A percentile compares a stretch with the other conserved stretches of the same genome.
These are phyloP conservation scores for Pulveroboletus ravenelii DNA, from an alignment of 768 basidiomycete species.

Conservation along the genomic window DNA sequence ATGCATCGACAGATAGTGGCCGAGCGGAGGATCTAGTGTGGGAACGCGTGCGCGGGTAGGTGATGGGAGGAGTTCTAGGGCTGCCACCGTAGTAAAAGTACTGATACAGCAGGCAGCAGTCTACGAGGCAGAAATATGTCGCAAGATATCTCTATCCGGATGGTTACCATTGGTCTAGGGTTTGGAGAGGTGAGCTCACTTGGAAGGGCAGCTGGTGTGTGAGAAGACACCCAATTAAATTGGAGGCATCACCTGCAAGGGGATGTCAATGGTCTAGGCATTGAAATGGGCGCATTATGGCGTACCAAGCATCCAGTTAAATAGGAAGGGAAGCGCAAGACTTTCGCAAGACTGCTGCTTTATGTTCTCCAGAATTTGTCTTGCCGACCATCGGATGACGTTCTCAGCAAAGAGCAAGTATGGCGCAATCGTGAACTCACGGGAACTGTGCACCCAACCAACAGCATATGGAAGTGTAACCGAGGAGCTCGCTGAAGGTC, in stretches of 20 bases:
- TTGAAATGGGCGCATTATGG: constrained; percentile 11
- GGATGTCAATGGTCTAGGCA: constrained; percentile 2
- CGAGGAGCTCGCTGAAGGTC: constrained; percentile 57
- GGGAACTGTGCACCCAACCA: constrained; percentile 90
- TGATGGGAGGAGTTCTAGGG: constrained; percentile 31
- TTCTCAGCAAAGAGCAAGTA: not conserved
- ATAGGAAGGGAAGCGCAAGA: constrained; percentile 87
- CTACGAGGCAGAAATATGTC: constrained; percentile 83
- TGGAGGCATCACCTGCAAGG: constrained; percentile 79
- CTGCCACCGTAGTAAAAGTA: constrained; percentile 69
- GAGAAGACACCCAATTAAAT: constrained; percentile 85
- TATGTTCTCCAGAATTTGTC: constrained; percentile 81
- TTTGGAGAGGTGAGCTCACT: constrained; percentile 39
- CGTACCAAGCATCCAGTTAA: constrained; percentile 89
- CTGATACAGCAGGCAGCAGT: constrained; percentile 69
- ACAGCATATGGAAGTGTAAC: constrained; percentile 66
- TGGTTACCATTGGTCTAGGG: constrained; percentile 4
- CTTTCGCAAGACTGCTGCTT: constrained; percentile 78
- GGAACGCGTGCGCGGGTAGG: constrained; percentile 38
- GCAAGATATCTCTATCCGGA: constrained; percentile 77
- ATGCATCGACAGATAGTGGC: constrained; percentile 49
- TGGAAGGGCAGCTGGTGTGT: constrained; percentile 95
- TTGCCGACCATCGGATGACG: constrained; percentile 29
- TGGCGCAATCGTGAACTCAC: constrained; percentile 43
- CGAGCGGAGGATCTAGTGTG: constrained; percentile 42